Evolutionary conservation across 345 rosid genomes (phyloP), one percentile per base, ranked within the genome.

Genomic region (Boechera stricta): DNA sequence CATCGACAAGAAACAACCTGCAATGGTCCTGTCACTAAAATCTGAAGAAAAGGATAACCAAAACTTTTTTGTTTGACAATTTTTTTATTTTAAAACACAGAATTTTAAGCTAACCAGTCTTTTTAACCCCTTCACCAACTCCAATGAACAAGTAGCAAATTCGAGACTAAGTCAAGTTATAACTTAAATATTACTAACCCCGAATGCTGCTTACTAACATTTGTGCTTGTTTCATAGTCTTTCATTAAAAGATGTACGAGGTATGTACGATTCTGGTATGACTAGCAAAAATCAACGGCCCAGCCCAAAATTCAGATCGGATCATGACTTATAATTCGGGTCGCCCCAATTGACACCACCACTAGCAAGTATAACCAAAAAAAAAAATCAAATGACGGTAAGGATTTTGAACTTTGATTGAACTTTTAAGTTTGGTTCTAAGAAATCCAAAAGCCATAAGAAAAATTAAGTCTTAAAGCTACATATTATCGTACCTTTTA

Each of bases 401-500:
- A 12, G 9, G n/a, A 26, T 48, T 29, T 65, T 66, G 35, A 26
- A 63, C 35, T 63, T 57, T 12, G 24, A 57, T 57, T 12, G 24
- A 57, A 9, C 3, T 32, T 57, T 28, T 28, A 2, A 67, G 33
- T 66, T 74, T 7, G 10, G 10, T 33, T 74, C 24, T 21, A 21
- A 21, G 24, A 21, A 21, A 21, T 21, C 36, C 11, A 42, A 42
- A 68, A 61, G 63, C 45, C 53, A 21, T 2, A 12, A 65, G 41
- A 32, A 24, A 65, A 15, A 53, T 38, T 24, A 0, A 47, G 73
- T 68, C 61, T 53, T 53, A 10, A 33, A 70, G 71, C 63, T 11
- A 32, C 29, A 62, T 10, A 35, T 39, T 54, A 51, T 56, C 55
- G 47, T 64, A 71, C 72, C 72, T 39, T 31, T 39, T 31, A 39